Evolutionary conservation across 371 early-diverging fungal genomes (phyloP).

Genomic region (Apophysomyces trapeziformis): DNA sequence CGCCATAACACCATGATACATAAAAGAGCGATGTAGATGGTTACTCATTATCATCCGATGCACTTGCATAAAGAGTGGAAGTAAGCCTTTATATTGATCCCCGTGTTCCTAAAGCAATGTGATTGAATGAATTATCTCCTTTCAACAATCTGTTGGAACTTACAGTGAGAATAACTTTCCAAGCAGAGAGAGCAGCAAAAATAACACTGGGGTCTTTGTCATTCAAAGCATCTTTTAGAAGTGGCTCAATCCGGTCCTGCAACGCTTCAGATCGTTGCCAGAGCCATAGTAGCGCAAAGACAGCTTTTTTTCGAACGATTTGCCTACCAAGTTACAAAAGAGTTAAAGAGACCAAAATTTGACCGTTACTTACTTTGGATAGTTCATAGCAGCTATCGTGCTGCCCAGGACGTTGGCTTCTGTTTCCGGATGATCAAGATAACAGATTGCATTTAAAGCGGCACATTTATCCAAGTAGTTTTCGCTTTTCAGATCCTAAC

Average conservation of each 20-base stretch:
- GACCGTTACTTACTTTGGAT: conserved; percentile 37
- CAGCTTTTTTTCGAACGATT: conserved; percentile 51
- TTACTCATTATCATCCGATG: conserved; percentile 45
- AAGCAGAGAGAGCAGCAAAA: conserved; percentile 44
- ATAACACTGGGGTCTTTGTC: conserved; percentile 55
- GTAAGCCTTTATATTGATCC: conserved; percentile 30
- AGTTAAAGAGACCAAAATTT: not conserved
- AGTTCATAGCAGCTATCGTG: conserved; percentile 32
- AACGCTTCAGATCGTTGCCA: conserved; percentile 28
- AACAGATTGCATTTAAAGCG: conserved; percentile 48
- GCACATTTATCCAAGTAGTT: conserved; percentile 46
- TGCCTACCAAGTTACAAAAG: conserved; percentile 31
- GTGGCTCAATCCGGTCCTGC: conserved; percentile 33
- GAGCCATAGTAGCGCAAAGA: conserved; percentile 38
- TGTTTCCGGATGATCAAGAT: conserved; percentile 46
- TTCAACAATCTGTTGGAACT: not conserved
- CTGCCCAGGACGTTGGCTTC: conserved; percentile 35
- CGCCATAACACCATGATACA: conserved; percentile 57
- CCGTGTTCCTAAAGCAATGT: conserved; percentile 27
- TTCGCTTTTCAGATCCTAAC: conserved; percentile 44
- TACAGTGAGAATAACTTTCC: conserved; percentile 38
- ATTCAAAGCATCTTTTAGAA: conserved; percentile 41
- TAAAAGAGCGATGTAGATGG: conserved; percentile 40
- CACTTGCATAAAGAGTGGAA: conserved; percentile 38
- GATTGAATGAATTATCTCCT: not conserved